phyloP scores from a whole-genome alignment of 2,329 filamentous ascomycete genomes.

The Trichoderma sp. region DNA sequence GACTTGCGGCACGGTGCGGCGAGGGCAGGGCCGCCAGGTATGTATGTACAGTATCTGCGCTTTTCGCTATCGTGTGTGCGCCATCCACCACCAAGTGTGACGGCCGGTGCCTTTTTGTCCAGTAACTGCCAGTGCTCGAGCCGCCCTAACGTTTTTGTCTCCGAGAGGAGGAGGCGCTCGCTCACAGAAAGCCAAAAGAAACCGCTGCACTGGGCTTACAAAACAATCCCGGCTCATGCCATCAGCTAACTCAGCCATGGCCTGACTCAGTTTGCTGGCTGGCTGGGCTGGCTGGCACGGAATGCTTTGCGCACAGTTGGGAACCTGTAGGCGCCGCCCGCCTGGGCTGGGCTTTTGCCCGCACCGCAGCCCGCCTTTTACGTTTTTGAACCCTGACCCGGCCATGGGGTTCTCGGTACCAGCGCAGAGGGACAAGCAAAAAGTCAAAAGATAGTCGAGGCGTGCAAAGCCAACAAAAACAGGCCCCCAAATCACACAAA shows the following conservation, averaged over 20 bases:
- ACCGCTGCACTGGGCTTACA: too few species aligned
- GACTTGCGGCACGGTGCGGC: too few species aligned
- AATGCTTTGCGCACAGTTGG: neutral
- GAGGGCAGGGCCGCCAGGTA: neutral
- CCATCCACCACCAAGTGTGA: neutral
- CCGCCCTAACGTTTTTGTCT: neutral
- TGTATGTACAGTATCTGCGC: neutral
- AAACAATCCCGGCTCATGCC: neutral
- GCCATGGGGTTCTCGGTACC: neutral
- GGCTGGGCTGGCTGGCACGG: neutral
- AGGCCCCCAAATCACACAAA: neutral
- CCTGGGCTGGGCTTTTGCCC: neutral
- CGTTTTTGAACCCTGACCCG: neutral
- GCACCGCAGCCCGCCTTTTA: neutral
- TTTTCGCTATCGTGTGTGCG: neutral
- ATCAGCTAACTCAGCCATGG: neutral
- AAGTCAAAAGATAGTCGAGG: neutral
- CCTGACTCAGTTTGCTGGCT: neutral
- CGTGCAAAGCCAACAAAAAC: neutral
- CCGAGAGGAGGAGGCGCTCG: neutral
- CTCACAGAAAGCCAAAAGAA: neutral
- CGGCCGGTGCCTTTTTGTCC: neutral
- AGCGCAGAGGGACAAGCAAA: neutral
- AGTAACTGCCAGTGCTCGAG: neutral
- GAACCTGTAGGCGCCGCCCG: neutral